A percentile compares a stretch with the other conserved stretches of the same genome.
Conservation (phyloP, 2,329 filamentous ascomycete species). For the Xylariales sp. region DNA sequence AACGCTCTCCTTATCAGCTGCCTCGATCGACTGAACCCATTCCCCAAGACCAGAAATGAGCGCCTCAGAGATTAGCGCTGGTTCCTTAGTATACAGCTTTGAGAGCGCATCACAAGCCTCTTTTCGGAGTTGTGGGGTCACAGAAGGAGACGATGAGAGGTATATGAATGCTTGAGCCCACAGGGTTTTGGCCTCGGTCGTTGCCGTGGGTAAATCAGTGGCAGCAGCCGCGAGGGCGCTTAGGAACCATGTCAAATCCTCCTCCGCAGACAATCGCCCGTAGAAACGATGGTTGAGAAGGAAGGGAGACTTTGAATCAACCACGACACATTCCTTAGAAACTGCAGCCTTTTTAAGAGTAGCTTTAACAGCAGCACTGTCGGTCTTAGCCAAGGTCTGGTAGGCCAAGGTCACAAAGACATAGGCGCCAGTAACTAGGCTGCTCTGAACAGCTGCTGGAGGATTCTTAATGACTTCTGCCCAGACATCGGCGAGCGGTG, state of each 20-base stretch:
- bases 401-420: constrained; percentile 64
- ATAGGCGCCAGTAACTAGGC: constrained; percentile 75
- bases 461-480: constrained; percentile 77
- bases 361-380: constrained; percentile 41
- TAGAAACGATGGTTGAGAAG: constrained; percentile 82
- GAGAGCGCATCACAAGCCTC: constrained; percentile 60
- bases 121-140: constrained; percentile 60
- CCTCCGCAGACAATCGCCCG: constrained; percentile 67
- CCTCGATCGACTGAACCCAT: constrained; percentile 66
- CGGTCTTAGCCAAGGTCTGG: constrained; percentile 49
- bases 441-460: constrained; percentile 72
- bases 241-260: constrained; percentile 75
- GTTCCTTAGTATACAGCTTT: constrained; percentile 56
- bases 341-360: constrained; percentile 59
- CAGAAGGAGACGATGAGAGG: constrained; percentile 58
- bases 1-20: constrained; percentile 73
- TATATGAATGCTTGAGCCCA: constrained; percentile 90
- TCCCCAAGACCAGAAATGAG: constrained; percentile 74
- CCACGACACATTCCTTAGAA: constrained; percentile 59
- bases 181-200: constrained; percentile 51
- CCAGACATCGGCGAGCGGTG: constrained; percentile 64
- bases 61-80: constrained; percentile 54
- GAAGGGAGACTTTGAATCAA: constrained; percentile 82
- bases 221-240: constrained; percentile 64
- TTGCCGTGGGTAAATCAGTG: constrained; percentile 45